These are phyloP conservation scores for Saturnispora diversa DNA, from an alignment of 805 yeast genomes.

Conservation along the genomic window DNA sequence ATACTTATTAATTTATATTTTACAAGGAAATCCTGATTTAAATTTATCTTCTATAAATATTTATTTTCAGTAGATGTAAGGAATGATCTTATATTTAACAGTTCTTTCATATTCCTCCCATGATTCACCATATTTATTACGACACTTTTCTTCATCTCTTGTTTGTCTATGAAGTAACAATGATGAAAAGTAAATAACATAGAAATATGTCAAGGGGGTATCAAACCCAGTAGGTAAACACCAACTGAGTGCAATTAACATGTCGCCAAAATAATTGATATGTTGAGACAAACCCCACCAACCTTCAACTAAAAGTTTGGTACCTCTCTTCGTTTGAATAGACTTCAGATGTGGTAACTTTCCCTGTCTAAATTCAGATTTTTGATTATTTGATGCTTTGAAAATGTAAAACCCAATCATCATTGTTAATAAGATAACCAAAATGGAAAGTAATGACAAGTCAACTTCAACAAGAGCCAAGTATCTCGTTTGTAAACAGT, in stretches of 20 bases:
- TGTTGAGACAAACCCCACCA: conserved; percentile 97
- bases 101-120: conserved; percentile 76
- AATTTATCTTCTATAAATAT: conserved; percentile 13
- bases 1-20: background rate
- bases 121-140: conserved; percentile 71
- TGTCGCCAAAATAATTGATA: conserved; percentile 91
- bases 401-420: conserved; percentile 67
- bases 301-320: conserved; percentile 76
- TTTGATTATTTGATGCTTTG: conserved; percentile 77
- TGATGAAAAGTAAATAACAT: conserved; percentile 72
- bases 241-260: conserved; percentile 88
- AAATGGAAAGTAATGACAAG: conserved; percentile 37
- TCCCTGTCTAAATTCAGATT: conserved; percentile 76
- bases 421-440: conserved; percentile 39
- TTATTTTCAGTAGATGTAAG: conserved; percentile 52
- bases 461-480: conserved; percentile 55
- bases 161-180: conserved; percentile 80
- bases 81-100: conserved; percentile 88
- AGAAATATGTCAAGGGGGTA: conserved; percentile 82
- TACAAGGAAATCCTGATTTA: background rate
- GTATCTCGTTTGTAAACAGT: conserved; percentile 79
- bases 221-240: conserved; percentile 80
- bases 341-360: conserved; percentile 58
- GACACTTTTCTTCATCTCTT: conserved; percentile 89
- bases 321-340: conserved; percentile 67